Evolutionary conservation across 192 early-diverging fungal species (phyloP).

Genomic region (Coemansia nantahalensis): DNA sequence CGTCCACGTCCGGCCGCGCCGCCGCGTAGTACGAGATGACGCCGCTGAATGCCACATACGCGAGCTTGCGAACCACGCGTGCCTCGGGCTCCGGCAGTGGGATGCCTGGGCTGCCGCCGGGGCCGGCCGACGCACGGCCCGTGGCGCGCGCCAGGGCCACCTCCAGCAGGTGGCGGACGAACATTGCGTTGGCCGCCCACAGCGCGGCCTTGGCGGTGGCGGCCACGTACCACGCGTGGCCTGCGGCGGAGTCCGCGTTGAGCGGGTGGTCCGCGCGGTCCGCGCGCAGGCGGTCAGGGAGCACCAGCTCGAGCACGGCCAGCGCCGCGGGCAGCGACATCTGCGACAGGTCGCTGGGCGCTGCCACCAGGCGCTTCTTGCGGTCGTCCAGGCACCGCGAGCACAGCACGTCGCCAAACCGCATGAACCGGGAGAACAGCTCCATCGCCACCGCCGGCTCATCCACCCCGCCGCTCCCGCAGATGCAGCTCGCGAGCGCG

Average conservation of each 20-base stretch:
- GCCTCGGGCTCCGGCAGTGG: neutral
- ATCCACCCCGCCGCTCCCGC: conserved; percentile 3
- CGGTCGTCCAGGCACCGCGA: conserved; percentile 32
- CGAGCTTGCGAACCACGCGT: conserved; percentile 10
- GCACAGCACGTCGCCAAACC: conserved; percentile 28
- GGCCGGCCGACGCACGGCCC: neutral
- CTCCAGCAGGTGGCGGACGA: conserved; percentile 33
- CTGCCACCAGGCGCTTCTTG: conserved; percentile 13
- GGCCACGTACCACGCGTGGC: conserved; percentile 6
- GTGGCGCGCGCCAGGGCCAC: conserved; percentile 15
- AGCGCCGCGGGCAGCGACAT: conserved; percentile 12
- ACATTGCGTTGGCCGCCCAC: conserved; percentile 20
- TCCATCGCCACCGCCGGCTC: conserved; percentile 18
- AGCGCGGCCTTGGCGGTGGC: neutral
- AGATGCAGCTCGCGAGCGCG: conserved; percentile 5
- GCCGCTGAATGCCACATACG: conserved; percentile 27
- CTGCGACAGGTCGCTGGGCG: conserved; percentile 16
- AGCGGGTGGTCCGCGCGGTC: conserved; percentile 9
- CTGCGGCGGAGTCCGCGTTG: neutral
- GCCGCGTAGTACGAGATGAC: conserved; percentile 10
- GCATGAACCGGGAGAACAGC: conserved; percentile 22
- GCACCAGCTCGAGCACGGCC: conserved; percentile 11
- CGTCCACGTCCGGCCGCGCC: neutral
- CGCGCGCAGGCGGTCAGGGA: conserved; percentile 14
- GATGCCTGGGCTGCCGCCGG: neutral